A percentile compares a stretch with the other conserved stretches of the same genome.
Conservation (phyloP, 768 basidiomycete species). For the Rubroboletus pulcherrimus region DNA sequence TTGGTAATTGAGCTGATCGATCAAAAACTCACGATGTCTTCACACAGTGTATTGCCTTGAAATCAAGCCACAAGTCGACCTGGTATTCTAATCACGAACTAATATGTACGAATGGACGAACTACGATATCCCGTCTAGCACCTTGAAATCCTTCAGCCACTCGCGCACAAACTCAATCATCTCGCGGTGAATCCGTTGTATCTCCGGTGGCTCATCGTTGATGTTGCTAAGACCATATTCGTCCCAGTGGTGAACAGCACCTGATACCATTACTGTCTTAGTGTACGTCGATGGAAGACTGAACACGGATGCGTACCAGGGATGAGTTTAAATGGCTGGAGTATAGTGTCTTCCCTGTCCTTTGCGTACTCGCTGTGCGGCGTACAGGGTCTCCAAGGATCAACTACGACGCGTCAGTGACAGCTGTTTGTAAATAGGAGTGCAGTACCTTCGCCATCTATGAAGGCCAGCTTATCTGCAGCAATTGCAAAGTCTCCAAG, state of each 20-base stretch:
- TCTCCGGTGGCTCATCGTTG: slow-evolving; percentile 67
- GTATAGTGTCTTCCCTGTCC: slow-evolving; percentile 64
- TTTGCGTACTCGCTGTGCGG: slow-evolving; percentile 74
- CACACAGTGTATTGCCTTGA: not conserved
- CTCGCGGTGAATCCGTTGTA: slow-evolving; percentile 75
- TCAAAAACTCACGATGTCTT: not conserved
- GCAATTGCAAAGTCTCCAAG: slow-evolving; percentile 84
- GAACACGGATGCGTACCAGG: slow-evolving; percentile 49
- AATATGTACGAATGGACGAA: not conserved
- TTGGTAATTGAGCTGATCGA: not conserved
- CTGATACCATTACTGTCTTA: slow-evolving; percentile 31
- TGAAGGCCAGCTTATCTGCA: slow-evolving; percentile 78
- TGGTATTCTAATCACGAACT: not conserved
- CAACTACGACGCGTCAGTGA: slow-evolving; percentile 44
- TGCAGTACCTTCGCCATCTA: slow-evolving; percentile 73
- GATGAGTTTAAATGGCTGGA: slow-evolving; percentile 83
- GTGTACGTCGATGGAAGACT: not conserved
- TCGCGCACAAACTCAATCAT: slow-evolving; percentile 73
- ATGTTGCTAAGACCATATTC: slow-evolving; percentile 70
- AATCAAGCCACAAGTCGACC: not conserved
- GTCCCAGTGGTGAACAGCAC: slow-evolving; percentile 65
- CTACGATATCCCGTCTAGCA: not conserved
- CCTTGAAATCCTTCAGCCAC: slow-evolving; percentile 58
- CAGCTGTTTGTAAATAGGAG: not conserved
- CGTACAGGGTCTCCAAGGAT: slow-evolving; percentile 88